A percentile compares a stretch with the other conserved stretches of the same genome.
Conservation (phyloP, 1,284 basidiomycete genomes). For the Agaricales sp. region DNA sequence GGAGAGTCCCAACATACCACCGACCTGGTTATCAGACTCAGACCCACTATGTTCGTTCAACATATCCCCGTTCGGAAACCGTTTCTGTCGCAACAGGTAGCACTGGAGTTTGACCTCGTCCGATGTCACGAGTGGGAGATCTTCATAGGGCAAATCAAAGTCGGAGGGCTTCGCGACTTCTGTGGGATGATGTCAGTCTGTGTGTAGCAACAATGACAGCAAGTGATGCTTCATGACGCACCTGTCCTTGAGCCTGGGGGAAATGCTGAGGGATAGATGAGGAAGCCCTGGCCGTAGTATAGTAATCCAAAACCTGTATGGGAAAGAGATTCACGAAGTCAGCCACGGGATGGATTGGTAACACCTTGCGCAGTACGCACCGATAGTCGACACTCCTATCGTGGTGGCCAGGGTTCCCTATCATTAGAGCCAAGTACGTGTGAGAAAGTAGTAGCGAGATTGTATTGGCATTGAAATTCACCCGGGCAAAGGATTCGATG, state of each 20-base stretch:
- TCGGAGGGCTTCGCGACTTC: slow-evolving; percentile 66
- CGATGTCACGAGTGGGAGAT: slow-evolving; percentile 55
- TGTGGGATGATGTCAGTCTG: slow-evolving; percentile 16
- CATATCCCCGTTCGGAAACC: not conserved
- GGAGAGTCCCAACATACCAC: slow-evolving; percentile 24
- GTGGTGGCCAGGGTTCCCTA: not conserved
- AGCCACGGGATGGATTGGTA: not conserved
- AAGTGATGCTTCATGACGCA: slow-evolving; percentile 20
- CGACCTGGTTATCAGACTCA: slow-evolving; percentile 19
- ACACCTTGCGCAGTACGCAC: too few species aligned
- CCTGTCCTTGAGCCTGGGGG: slow-evolving; percentile 76
- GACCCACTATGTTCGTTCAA: not conserved
- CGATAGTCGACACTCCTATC: not conserved
- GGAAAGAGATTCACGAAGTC: not conserved
- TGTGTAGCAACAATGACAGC: not conserved
- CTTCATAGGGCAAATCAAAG: slow-evolving; percentile 64
- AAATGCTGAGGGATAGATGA: slow-evolving; percentile 87
- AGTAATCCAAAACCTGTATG: slow-evolving; percentile 39
- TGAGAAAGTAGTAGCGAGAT: too few species aligned
- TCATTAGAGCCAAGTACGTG: too few species aligned
- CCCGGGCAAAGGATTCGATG: not conserved
- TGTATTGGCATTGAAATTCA: too few species aligned
- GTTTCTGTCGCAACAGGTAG: slow-evolving; percentile 44
- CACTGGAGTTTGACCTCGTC: slow-evolving; percentile 52
- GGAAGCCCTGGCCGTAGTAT: slow-evolving; percentile 77